Percentiles rank a stretch among this genome's conserved stretches.
phyloP scores from a whole-genome alignment of 2,329 filamentous ascomycete species.

The Sclerotinia nivalis region DNA sequence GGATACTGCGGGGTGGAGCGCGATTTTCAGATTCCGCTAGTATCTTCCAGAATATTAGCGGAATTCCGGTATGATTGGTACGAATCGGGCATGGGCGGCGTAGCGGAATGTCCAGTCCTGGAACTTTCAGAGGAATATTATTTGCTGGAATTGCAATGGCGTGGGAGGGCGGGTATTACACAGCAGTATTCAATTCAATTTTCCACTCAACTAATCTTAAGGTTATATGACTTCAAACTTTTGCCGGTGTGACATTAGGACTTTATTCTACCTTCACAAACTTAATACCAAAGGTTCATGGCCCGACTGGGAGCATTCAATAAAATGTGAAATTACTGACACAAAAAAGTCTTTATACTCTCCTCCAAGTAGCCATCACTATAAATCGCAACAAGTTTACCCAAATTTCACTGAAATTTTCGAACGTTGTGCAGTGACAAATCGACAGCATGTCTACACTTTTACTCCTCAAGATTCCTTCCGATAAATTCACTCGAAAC shows the following conservation, averaged over 20 bases:
- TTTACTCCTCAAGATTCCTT: neutral
- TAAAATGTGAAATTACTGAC: neutral
- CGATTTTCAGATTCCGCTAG: neutral
- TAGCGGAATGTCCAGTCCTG: too few relatives aligned
- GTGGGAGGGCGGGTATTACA: rapidly evolving
- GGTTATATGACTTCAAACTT: neutral
- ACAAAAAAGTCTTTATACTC: neutral
- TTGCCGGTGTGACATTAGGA: neutral
- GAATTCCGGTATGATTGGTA: neutral
- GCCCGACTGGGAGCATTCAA: neutral
- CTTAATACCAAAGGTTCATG: neutral
- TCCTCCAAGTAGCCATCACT: neutral
- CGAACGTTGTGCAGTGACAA: too few relatives aligned
- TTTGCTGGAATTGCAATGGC: too few relatives aligned
- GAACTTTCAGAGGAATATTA: neutral
- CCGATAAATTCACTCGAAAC: neutral
- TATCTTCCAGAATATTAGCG: too few relatives aligned
- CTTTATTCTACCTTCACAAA: rapidly evolving
- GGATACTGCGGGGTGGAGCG: rapidly evolving
- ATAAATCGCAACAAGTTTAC: neutral
- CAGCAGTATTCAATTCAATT: neutral
- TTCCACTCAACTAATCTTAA: too few relatives aligned
- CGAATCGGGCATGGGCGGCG: neutral
- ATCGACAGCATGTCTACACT: neutral
- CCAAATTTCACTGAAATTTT: neutral